Conservation (phyloP, 805 yeast species). For the Ogataea thermomethanolica region DNA sequence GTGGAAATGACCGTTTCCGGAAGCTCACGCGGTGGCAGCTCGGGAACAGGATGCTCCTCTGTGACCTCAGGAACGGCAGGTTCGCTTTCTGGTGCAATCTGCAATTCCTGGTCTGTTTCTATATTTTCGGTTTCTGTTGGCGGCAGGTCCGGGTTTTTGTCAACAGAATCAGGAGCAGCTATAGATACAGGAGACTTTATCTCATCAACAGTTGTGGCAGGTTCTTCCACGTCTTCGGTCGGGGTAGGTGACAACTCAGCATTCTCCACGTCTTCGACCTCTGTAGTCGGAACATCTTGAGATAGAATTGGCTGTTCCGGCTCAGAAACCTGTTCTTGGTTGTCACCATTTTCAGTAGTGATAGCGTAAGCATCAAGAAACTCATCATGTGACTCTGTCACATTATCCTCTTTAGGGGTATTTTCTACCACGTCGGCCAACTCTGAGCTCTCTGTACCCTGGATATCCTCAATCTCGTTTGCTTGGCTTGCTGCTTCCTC, state of each 20-base stretch:
- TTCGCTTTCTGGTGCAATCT: too few relatives aligned
- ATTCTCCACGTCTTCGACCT: not conserved
- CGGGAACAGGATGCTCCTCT: not conserved
- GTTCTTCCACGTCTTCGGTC: not conserved
- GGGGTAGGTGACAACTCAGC: not conserved
- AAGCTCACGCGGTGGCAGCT: constrained; percentile 4
- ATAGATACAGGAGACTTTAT: too few relatives aligned
- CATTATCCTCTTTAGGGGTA: not conserved
- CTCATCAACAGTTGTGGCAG: not conserved
- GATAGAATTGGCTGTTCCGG: not conserved
- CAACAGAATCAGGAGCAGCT: too few relatives aligned
- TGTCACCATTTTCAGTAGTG: not conserved
- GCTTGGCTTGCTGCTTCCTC: not conserved
- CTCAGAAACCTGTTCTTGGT: not conserved
- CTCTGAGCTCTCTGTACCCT: too few relatives aligned
- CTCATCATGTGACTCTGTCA: constrained; percentile 1
- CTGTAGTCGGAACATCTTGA: not conserved
- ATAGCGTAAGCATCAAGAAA: constrained; percentile 4
- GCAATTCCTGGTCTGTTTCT: too few relatives aligned
- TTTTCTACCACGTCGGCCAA: not conserved
- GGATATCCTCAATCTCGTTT: too few relatives aligned
- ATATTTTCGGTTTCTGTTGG: too few relatives aligned
- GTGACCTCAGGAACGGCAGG: not conserved
- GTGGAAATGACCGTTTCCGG: not conserved
- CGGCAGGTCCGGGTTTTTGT: too few relatives aligned